A percentile compares a stretch with the other conserved stretches of the same genome.
Conservation (phyloP, 257 asterid species). For the Solanum piurae region DNA sequence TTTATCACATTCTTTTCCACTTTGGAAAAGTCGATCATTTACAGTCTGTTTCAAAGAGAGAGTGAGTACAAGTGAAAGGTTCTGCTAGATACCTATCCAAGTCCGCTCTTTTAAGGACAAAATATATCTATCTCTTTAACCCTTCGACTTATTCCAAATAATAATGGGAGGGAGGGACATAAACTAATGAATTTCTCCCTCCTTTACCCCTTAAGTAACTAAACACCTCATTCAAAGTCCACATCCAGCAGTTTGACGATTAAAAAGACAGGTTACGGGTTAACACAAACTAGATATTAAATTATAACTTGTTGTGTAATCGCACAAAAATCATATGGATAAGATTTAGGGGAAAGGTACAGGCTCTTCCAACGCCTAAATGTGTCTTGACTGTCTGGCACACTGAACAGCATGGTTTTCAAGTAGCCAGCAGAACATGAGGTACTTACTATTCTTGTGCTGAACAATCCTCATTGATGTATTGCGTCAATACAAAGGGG, state of each 20-base stretch:
- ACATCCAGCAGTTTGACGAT: not conserved
- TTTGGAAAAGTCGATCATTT: not conserved
- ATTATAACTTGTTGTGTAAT: not conserved
- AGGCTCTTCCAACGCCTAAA: not conserved
- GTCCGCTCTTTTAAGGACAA: not conserved
- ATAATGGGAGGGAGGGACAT: not conserved
- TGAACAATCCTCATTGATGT: not conserved
- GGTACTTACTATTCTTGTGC: not conserved
- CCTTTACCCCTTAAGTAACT: not conserved
- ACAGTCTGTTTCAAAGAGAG: not conserved
- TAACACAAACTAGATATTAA: not conserved
- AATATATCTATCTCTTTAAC: not conserved
- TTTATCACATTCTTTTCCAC: not conserved
- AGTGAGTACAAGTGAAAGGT: too few relatives aligned
- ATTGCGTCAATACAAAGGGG: not conserved
- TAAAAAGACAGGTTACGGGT: too few relatives aligned
- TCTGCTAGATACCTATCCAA: too few relatives aligned
- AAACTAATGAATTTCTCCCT: not conserved
- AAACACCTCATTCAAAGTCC: not conserved
- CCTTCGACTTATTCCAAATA: not conserved
- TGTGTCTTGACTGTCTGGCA: not conserved
- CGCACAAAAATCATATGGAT: not conserved
- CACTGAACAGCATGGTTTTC: not conserved
- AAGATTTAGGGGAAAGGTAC: not conserved
- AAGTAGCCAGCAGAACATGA: not conserved